Percentiles rank a stretch among this genome's conserved stretches.
These are phyloP conservation scores for Talaromyces sp. DNA, from an alignment of 2,329 filamentous ascomycete species.

Conservation along the genomic window DNA sequence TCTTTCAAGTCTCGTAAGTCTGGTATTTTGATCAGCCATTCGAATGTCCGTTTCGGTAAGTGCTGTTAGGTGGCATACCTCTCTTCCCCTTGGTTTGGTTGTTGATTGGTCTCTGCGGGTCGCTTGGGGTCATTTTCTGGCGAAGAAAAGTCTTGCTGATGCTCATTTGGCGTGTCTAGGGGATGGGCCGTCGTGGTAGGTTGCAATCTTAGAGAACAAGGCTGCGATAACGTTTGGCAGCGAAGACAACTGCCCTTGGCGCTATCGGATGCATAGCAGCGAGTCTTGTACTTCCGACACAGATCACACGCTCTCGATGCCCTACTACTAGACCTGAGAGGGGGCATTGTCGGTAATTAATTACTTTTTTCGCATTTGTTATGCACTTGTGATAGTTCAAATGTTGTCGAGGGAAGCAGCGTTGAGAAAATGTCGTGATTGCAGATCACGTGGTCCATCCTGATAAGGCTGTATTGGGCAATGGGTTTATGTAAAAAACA, in stretches of 20 bases:
- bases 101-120: neutral
- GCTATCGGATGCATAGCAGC: constrained; percentile 33
- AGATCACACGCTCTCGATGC: constrained; percentile 31
- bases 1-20: constrained; percentile 1
- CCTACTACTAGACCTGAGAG: constrained; percentile 14
- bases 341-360: constrained; percentile 1
- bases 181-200: neutral
- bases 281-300: constrained; percentile 39
- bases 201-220: constrained; percentile 26
- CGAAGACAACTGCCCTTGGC: constrained; percentile 29
- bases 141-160: neutral
- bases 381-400: neutral
- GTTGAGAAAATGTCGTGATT: constrained; percentile 1
- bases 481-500: neutral
- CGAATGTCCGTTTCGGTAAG: neutral
- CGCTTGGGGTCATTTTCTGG: neutral
- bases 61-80: neutral
- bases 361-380: neutral
- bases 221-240: constrained; percentile 31
- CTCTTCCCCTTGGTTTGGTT: neutral
- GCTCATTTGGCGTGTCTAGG: neutral
- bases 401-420: neutral
- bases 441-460: neutral
- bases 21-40: neutral
- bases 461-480: neutral